Base-by-base conservation (phyloP, 306 rosid species). In the Inga laurina region DNA sequence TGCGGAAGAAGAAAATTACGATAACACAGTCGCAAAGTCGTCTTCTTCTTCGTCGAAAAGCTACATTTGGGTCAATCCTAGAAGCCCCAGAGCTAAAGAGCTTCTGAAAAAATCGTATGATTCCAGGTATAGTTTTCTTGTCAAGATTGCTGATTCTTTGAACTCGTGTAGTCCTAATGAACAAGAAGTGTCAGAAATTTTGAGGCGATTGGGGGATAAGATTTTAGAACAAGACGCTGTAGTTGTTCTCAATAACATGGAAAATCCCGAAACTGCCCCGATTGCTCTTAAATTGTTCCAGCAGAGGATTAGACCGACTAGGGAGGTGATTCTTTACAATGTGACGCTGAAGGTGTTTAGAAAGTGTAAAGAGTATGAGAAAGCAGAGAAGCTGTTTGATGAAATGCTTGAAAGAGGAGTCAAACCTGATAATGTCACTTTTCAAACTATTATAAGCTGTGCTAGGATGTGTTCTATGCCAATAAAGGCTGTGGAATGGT, bases 31-130 rank as follows among this genome's bases (percentile, higher is more conserved):
- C 85, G 84, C 75, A 72, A 90, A 90, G 13, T 76, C 89, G 6
- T 59, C 92, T 72, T 85, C 84, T 8, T 54, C 92, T 72, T 84
- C 84, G 9, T 82, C 90, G 19, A 92, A 87, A 84, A 81, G 76
- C 81, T 87, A 88, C 64, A 56, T 90, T 54, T 94, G 98, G 98
- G 97, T 97, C 83, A 96, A 96, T 86, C 99, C 99, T 84, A 91
- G 68, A 52, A 94, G 93, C 87, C 88, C 97, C 83, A 92, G 91
- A 82, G 98, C 98, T 8, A 87, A 93, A 51, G 90, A 85, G 85
- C 93, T 96, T 43, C 80, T 82, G 80, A 81, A 86, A 35, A 84
- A 84, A 16, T 92, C 99, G 3, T 85, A 94, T 68, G 89, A 75
- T n/a, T 66, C 88, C 45, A 85, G 97, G 95, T 97, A 84, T 66